Conservation (phyloP, 805 yeast species). For the Brettanomyces custersianus region DNA sequence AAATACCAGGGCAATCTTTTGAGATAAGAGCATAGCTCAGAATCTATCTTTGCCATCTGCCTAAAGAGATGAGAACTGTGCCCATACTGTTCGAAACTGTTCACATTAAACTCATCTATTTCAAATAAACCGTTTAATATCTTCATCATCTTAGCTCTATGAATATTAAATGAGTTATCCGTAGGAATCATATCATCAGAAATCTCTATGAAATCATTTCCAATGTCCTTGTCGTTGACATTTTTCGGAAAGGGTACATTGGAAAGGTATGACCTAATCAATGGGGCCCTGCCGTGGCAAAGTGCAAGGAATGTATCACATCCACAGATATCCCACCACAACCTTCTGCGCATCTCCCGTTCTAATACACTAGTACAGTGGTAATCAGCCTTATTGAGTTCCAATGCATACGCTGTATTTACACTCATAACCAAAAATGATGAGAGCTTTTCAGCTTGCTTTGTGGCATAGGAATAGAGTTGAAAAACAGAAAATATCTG, state of each 20-base stretch:
- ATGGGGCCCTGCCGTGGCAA: not conserved
- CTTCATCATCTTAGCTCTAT: not conserved
- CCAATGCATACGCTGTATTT: not conserved
- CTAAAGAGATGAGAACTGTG: not conserved
- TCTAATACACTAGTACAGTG: not conserved
- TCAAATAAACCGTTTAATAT: not conserved
- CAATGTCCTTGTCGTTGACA: not conserved
- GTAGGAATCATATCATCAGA: not conserved
- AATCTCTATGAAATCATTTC: not conserved
- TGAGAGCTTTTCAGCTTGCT: not conserved
- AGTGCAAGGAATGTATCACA: not conserved
- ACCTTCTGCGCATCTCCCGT: not conserved
- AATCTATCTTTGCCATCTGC: not conserved
- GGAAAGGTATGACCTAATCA: not conserved
- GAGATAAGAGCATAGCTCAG: not conserved
- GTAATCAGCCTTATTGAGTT: not conserved
- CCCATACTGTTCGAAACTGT: not conserved
- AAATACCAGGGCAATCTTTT: constrained; percentile 1
- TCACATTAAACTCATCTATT: not conserved
- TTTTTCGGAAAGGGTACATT: not conserved
- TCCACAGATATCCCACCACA: constrained; percentile 1
- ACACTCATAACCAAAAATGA: not conserved
- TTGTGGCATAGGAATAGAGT: not conserved
- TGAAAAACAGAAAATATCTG: constrained; percentile 1
- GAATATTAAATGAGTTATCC: constrained; percentile 1